Evolutionary conservation across 768 basidiomycete species (phyloP), one percentile per base, ranked within the genome.

Genomic region (Pleurotus djamor): DNA sequence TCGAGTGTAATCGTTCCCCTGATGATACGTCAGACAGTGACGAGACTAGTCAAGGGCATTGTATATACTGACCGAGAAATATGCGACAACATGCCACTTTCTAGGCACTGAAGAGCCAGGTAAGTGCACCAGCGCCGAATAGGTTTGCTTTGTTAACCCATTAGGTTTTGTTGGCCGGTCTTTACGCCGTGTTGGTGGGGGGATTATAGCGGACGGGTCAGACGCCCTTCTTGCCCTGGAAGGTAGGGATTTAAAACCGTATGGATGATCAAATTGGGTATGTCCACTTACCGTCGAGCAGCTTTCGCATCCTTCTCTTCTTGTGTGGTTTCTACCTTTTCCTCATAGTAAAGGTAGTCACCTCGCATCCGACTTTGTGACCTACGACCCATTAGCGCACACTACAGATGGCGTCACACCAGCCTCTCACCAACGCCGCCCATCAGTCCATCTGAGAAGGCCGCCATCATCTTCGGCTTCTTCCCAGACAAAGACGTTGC

Each of bases 71-170:
- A 91, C 89, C 71, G 84, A 83, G 71, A 92, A 91, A 76, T 92
- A 92, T 48, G 89, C 89, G 59, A 91, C 89, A 52, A 87, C 75
- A 68, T 86, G 85, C 85, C 85, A 86, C 73, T 85, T 84, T 41
- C 75, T 75, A 2, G 78, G 72, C 17, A 72, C 69, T 43, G 68
- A 71, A 12, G 74, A 69, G 48, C 76, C 79, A 21, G 78, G 80
- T 52, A 79, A 66, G 60, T 81, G 74, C 33, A 86, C 83, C 14
- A 79, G 74, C 9, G 84, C 84, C 2, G 84, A 84, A 63, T 86
- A 87, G 0, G 86, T 87, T 65, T 87, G 86, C 66, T 87, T 87
- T 35, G 82, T 87, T 37, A 87, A 73, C 5, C 85, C 85, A 56
- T 83, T 80, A 5, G 79, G 78, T 61, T 86, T 84, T 17, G 82